These are phyloP conservation scores for Pyracantha coccinea DNA, from an alignment of 331 rosid genomes.

Conservation along the genomic window DNA sequence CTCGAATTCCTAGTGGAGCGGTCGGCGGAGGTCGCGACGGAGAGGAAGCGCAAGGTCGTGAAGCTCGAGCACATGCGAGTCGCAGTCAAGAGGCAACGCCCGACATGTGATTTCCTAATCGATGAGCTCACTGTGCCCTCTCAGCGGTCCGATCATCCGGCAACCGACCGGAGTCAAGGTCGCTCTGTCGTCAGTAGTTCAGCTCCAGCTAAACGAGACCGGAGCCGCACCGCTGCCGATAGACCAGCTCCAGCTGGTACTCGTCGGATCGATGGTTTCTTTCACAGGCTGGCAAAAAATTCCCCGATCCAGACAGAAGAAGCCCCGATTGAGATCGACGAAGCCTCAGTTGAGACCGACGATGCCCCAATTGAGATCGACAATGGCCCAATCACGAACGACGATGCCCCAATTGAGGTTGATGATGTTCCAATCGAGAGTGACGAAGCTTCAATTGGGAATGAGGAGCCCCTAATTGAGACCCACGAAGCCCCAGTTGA, in stretches of 20 bases:
- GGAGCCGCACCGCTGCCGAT: conserved; percentile 26
- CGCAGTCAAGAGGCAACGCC: conserved; percentile 69
- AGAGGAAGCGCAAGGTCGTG: conserved; percentile 78
- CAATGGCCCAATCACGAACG: background rate
- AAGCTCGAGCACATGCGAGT: conserved; percentile 57
- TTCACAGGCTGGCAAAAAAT: conserved; percentile 27
- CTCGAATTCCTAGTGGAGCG: conserved; percentile 61
- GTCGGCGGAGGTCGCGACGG: conserved; percentile 46
- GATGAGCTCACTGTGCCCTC: conserved; percentile 59
- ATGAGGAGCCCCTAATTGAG: background rate
- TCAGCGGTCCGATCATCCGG: conserved; percentile 22
- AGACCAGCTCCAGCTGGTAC: conserved; percentile 36
- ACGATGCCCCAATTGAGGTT: background rate
- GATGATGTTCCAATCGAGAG: background rate
- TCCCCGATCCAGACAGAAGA: conserved; percentile 17
- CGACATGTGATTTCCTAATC: conserved; percentile 73
- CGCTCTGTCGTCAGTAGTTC: conserved; percentile 24
- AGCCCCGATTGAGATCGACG: conserved; percentile 2
- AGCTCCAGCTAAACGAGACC: conserved; percentile 17
- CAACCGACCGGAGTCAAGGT: conserved; percentile 27
- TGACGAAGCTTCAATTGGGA: background rate
- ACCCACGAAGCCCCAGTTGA: conserved; percentile 11
- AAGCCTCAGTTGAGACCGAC: background rate
- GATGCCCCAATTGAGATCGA: background rate
- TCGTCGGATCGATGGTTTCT: conserved; percentile 68